A percentile compares a stretch with the other conserved stretches of the same genome.
phyloP scores from a whole-genome alignment of 345 rosid species.

The Angophora floribunda region DNA sequence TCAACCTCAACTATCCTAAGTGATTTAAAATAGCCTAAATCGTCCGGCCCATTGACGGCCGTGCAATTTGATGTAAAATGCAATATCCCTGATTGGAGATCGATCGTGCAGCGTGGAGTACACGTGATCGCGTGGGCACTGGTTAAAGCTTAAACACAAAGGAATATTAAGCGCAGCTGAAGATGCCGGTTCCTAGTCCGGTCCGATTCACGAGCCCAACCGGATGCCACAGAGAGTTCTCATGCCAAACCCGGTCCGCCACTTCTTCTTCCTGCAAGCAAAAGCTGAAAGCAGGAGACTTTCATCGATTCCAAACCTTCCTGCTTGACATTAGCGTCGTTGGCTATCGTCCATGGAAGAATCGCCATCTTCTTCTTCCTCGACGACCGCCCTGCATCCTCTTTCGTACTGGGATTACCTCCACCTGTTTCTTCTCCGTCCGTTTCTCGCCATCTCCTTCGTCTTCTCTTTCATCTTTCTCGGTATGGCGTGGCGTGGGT shows the following conservation, averaged over 20 bases:
- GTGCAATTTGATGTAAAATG: background rate
- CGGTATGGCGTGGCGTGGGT: conserved; percentile 16
- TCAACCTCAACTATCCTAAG: no score
- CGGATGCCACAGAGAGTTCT: background rate
- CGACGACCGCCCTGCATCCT: background rate
- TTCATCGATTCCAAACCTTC: background rate
- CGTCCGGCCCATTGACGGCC: background rate
- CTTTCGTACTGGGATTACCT: conserved; percentile 13
- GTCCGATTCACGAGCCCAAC: background rate
- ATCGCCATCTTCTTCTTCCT: background rate
- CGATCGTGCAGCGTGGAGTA: background rate
- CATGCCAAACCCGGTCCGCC: background rate
- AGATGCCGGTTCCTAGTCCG: background rate
- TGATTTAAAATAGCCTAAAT: no score
- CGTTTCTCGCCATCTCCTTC: conserved; percentile 45
- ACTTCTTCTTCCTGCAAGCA: background rate
- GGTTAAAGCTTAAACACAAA: background rate
- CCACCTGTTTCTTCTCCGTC: conserved; percentile 37
- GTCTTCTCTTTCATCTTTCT: conserved; percentile 41
- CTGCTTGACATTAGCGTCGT: background rate
- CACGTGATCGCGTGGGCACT: background rate
- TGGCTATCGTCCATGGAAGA: conserved; percentile 5
- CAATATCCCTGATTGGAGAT: background rate
- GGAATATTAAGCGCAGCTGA: background rate
- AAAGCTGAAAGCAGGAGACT: background rate